A percentile compares a stretch with the other conserved stretches of the same genome.
Conservation (phyloP, 2,329 filamentous ascomycete genomes). For the Claviceps pazoutovae region DNA sequence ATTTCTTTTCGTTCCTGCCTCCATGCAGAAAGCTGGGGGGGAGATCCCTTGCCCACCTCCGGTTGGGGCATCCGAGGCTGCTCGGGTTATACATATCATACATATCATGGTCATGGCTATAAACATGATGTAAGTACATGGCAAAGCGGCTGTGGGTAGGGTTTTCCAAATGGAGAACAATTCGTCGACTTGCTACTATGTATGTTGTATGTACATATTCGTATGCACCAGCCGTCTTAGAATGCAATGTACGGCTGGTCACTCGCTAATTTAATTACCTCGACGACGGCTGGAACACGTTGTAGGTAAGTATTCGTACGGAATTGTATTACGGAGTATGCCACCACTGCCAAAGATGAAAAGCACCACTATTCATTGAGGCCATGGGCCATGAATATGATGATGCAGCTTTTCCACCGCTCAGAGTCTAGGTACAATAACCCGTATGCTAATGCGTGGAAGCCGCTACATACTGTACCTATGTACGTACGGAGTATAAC, state of each 20-base stretch:
- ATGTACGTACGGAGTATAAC: background rate
- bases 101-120: background rate
- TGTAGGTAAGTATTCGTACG: background rate
- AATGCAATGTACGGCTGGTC: background rate
- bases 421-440: too few species aligned
- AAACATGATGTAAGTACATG: background rate
- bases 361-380: too few species aligned
- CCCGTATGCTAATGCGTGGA: too few species aligned
- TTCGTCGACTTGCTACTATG: background rate
- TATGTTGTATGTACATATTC: too few species aligned
- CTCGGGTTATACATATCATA: background rate
- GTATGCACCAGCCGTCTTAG: background rate
- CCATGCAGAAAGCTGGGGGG: background rate
- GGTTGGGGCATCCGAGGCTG: background rate
- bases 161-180: background rate
- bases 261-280: background rate
- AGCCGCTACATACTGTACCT: too few species aligned
- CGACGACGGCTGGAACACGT: background rate
- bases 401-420: too few species aligned
- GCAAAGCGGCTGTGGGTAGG: background rate
- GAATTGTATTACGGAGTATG: too few species aligned
- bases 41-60: background rate
- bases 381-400: too few species aligned
- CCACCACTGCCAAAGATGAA: too few species aligned
- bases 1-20: background rate